Base-by-base conservation (phyloP, 2,329 filamentous ascomycete genomes). In the Domatiomyces globalis region DNA sequence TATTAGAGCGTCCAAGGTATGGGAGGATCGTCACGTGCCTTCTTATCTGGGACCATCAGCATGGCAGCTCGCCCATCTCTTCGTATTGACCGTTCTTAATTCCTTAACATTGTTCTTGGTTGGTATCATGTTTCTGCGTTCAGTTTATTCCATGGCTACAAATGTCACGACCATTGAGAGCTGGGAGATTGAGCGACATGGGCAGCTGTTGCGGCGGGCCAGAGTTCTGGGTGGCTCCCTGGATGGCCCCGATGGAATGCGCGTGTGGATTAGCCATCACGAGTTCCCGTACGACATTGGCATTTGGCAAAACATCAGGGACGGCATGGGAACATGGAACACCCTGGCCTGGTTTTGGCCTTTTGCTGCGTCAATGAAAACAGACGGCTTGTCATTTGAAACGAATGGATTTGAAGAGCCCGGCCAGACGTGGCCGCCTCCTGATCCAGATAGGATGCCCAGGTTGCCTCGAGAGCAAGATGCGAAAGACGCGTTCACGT, bases 251-350 rank as follows among this genome's bases (percentile, higher is more conserved):
- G 75, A 80, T 45, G 80, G 80, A 2, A 64, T 66, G 2, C 69
- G 69, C 54, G 60, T 83, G 6, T 68, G 67, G 10, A 78, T 83
- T 45, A 65, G 66, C 48, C 75, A 72, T 51, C 80, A 83, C 56
- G 80, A 83, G 56, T 83, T 81, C 56, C 80, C 80, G 0, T 83
- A 80, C 61, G 80, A 83, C 55, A 74, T 83, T 49, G 80, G 79
- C 5, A 76, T 83, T 49, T 80, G 72, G 69, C 60, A 66, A 2
- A 83, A 83, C 55, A 68, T 81, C 20, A 73, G 67, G 47, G 74
- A 77, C 53, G 75, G 75, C 17, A 81, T 83, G 79, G 77, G 56
- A 15, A 53, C 53, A 5, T 48, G 46, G 39, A 61, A 61, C 44
- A 29, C 77, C 1, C 53, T 83, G 0, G 65, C 68, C 18, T 83